These are phyloP conservation scores for Dioscorea zingiberensis DNA, from an alignment of 106 monocot genomes.

Conservation along the genomic window DNA sequence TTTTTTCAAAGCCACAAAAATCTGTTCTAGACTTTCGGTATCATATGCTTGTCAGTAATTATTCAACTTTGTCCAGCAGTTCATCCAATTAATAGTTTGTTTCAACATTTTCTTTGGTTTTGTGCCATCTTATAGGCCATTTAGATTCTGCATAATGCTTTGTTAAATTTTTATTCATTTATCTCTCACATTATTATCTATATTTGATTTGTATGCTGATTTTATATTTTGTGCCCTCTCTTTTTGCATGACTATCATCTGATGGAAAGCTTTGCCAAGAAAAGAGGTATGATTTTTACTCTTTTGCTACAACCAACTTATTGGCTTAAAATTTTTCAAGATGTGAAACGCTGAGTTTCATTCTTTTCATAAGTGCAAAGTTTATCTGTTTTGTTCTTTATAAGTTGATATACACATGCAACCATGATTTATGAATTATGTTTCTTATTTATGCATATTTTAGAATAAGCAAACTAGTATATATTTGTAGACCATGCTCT, in stretches of 20 bases:
- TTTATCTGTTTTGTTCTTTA: not conserved
- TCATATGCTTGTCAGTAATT: not conserved
- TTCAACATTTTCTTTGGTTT: not conserved
- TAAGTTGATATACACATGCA: too few species aligned
- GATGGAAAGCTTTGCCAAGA: slow-evolving; percentile 78
- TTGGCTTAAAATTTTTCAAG: not conserved
- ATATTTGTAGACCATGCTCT: too few species aligned
- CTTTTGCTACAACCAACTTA: too few species aligned
- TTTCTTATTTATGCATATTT: too few species aligned
- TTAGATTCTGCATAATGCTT: not conserved
- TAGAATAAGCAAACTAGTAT: too few species aligned
- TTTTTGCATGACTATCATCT: slow-evolving; percentile 16
- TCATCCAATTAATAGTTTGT: not conserved
- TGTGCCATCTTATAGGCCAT: not conserved
- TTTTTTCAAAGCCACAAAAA: too few species aligned
- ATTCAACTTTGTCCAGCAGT: not conserved
- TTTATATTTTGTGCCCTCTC: slow-evolving; percentile 9
- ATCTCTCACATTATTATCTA: slow-evolving; percentile 3
- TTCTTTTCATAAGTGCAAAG: not conserved
- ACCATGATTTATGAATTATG: too few species aligned
- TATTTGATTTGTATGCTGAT: slow-evolving; percentile 4
- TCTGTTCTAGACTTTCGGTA: too few species aligned
- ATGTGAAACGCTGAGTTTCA: not conserved
- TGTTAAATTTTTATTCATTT: not conserved
- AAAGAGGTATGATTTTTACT: slow-evolving; percentile 58